Conservation (phyloP, 2,329 filamentous ascomycete genomes). For the Coleophoma cylindrospora region DNA sequence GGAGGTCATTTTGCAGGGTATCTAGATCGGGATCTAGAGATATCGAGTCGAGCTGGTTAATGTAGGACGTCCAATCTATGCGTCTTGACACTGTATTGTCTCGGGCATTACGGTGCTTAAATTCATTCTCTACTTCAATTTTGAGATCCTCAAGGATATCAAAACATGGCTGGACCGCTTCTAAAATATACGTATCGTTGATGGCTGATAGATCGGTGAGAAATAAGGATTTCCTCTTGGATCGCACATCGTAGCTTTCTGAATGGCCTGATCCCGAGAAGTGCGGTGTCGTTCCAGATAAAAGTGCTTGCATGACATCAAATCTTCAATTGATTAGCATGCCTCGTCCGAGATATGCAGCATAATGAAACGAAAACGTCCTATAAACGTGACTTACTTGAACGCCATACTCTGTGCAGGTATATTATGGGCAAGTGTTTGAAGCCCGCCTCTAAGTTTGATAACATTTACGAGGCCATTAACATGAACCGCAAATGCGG, state of each 20-base stretch:
- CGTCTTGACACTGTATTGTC: background rate
- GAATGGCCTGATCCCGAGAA: background rate
- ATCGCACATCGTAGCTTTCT: background rate
- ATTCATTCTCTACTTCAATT: background rate
- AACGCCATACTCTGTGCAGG: background rate
- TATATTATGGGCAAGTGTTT: background rate
- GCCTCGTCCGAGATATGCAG: background rate
- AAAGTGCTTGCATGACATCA: background rate
- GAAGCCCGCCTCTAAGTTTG: background rate
- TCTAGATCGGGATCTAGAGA: background rate
- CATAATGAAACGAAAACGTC: background rate
- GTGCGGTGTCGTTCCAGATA: background rate
- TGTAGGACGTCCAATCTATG: background rate
- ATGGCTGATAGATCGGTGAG: background rate
- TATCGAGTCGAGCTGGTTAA: background rate
- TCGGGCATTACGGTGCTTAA: background rate
- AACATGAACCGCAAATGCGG: background rate
- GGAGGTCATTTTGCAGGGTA: background rate
- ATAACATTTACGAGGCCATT: background rate
- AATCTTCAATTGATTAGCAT: background rate
- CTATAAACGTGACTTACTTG: background rate
- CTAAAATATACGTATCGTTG: background rate
- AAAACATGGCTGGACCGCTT: background rate
- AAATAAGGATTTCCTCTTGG: background rate
- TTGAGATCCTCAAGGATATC: background rate